Evolutionary conservation across 2,329 filamentous ascomycete genomes (phyloP).

Genomic region (Microcyclospora pomicola): DNA sequence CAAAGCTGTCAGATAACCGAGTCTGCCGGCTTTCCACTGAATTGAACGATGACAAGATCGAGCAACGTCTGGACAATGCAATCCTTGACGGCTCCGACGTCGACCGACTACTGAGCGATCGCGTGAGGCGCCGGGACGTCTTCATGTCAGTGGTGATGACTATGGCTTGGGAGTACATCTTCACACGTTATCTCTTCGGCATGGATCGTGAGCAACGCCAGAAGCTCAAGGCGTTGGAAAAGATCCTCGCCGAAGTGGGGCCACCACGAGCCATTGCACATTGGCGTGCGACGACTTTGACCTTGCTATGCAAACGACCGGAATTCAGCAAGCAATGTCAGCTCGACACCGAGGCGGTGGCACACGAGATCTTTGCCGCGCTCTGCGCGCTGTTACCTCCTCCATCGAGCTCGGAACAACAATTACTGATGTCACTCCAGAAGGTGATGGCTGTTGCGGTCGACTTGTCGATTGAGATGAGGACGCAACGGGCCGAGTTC

Average conservation of each 20-base stretch:
- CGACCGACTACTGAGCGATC: conserved; percentile 73
- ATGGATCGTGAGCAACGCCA: conserved; percentile 97
- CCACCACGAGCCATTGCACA: conserved; percentile 80
- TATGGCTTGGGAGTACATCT: conserved; percentile 98
- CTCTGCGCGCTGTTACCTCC: conserved; percentile 76
- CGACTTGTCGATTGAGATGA: conserved; percentile 89
- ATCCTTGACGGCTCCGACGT: conserved; percentile 91
- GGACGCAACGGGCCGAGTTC: conserved; percentile 89
- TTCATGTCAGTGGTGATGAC: conserved; percentile 99
- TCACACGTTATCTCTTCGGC: conserved; percentile 93
- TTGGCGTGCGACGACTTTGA: conserved; percentile 92
- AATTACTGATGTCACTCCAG: conserved; percentile 71
- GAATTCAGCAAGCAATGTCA: conserved; percentile 72
- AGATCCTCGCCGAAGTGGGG: conserved; percentile 77
- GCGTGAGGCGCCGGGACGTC: conserved; percentile 76
- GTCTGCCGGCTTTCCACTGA: conserved; percentile 71
- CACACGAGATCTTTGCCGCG: conserved; percentile 75
- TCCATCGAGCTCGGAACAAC: conserved; percentile 62
- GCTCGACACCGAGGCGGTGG: conserved; percentile 89
- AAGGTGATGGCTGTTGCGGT: conserved; percentile 83
- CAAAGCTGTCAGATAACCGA: conserved; percentile 89
- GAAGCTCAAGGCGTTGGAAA: conserved; percentile 92
- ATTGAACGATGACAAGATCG: conserved; percentile 81
- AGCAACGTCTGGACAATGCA: conserved; percentile 86
- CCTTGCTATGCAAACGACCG: conserved; percentile 66